Base-by-base conservation (phyloP, 2,329 filamentous ascomycete species). In the Fusarium secorum region DNA sequence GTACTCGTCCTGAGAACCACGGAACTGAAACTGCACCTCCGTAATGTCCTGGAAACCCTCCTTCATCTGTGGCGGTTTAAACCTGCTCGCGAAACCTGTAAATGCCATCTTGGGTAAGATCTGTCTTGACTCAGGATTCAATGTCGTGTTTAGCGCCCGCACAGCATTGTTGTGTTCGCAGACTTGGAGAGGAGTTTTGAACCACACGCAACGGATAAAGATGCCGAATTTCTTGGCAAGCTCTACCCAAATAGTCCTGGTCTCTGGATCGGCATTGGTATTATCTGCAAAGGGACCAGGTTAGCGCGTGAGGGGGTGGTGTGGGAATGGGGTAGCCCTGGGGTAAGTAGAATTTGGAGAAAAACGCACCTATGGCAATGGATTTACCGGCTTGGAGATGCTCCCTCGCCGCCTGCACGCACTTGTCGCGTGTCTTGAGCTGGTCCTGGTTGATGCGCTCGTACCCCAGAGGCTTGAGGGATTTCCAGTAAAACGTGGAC, bases 121-220 rank as follows among this genome's bases (percentile, higher is more conserved):
- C 1, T 86, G 83, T 68, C 96, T 88, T 28, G 89, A 87, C 80
- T 98, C 95, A 3, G 95, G 95, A 77, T 98, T 98, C 82, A 94
- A 85, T 84, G 91, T 68, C 54, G 80, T 79, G 74, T 90, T 90
- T 76, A 95, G 83, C 4, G 94, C 89, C 66, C 96, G 88, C 52
- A 97, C 93, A 3, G 88, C 89, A 77, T 97, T 93, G 78, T 99
- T 99, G 82, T 99, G 96, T 78, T 94, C 90, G 73, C 88, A 90
- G 13, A 97, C 79, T 45, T 87, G 85, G 30, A 89, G 80, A 2
- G 90, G 85, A 17, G 94, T 91, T 55, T 90, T 92, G 83, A 99
- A 96, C 80, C 92, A 91, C 14, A 98, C 85, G 77, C 95, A 97
- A 49, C 95, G 91, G 74, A 97, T 92, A 4, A 93, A 91, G 4